Evolutionary conservation across 164 flowering plant species (phyloP).

Genomic region (Sedum album): DNA sequence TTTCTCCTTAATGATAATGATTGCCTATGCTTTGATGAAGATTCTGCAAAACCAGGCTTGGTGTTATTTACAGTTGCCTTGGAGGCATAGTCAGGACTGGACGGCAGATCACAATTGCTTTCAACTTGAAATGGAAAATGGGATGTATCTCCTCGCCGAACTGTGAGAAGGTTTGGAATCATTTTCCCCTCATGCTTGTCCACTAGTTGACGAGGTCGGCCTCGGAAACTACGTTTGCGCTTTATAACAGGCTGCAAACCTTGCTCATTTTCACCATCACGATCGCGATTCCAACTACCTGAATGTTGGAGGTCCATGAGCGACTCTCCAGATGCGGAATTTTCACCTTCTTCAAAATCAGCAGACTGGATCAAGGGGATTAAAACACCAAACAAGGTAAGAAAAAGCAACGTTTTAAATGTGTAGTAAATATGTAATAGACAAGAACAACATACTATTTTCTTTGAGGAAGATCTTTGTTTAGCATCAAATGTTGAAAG

Average conservation of each 20-base stretch:
- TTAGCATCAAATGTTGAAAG: constrained; percentile 86
- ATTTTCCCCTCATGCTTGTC: constrained; percentile 65
- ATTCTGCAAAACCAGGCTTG: constrained; percentile 45
- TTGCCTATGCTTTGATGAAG: constrained; percentile 37
- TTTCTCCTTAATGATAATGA: constrained; percentile 42
- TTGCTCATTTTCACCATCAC: constrained; percentile 93
- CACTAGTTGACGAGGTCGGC: constrained; percentile 50
- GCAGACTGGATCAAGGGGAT: constrained; percentile 44
- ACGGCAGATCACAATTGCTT: too few species aligned
- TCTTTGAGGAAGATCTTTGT: constrained; percentile 64
- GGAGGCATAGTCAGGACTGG: constrained; percentile 38
- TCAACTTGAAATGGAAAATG: too few species aligned
- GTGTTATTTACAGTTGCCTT: constrained; percentile 30
- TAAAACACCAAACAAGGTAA: constrained; percentile 5
- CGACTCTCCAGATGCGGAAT: constrained; percentile 84
- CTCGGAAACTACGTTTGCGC: constrained; percentile 79
- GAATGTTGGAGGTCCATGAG: constrained; percentile 82
- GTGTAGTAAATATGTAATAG: constrained; percentile 1
- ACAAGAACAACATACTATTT: constrained; percentile 39
- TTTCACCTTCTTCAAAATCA: constrained; percentile 96
- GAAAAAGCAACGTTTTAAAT: background rate
- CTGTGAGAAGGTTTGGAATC: constrained; percentile 31
- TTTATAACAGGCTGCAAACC: constrained; percentile 89
- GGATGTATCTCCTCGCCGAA: constrained; percentile 46
- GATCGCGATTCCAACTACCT: constrained; percentile 90